Evolutionary conservation across 495 filamentous ascomycete genomes (phyloP), one percentile per base, ranked within the genome.

Genomic region (Lophium mytilinum): DNA sequence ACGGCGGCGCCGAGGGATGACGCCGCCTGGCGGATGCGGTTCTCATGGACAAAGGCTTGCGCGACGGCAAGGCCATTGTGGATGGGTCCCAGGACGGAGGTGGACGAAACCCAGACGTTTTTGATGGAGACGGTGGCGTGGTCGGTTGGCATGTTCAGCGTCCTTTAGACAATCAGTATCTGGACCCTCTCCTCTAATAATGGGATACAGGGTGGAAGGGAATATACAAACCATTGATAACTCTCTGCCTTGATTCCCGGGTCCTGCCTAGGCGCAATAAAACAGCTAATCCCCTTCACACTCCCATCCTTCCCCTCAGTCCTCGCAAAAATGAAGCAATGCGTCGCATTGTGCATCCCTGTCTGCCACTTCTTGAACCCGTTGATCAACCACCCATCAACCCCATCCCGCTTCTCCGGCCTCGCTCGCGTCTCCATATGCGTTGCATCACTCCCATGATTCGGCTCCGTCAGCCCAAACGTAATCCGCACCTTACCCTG

Each of bases 311-410:
- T 57, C 5, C 77, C 78, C 3, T 66, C 66, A 1, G 79, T 83
- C 5, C 81, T 71, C 15, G 80, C 79, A 60, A 83, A 83, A 43
- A 83, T 68, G 49, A 83, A 71, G 57, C 77, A 78, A 64, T 83
- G 79, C 3, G 80, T 82, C 19, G 78, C 79, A 40, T 66, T 66
- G 56, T 83, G 79, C 62, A 79, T 78, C 4, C 80, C 79, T 7
- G 78, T 82, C 68, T 82, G 80, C 81, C 80, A 84, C 66, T 77
- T 82, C 69, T 84, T 84, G 24, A 59, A 60, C 0, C 81, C 81
- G 36, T 73, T 74, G 50, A 84, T 77, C 50, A 73, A 60, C 65
- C 72, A 83, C 3, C 79, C 79, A 5, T 66, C 67, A 17, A 66
- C 63, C 4, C 68, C 67, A 42, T 68, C 64, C 40, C 63, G 56